Percentiles rank a stretch among this genome's conserved stretches.
phyloP scores from a whole-genome alignment of 768 basidiomycete genomes.

The Pisolithus sp. region DNA sequence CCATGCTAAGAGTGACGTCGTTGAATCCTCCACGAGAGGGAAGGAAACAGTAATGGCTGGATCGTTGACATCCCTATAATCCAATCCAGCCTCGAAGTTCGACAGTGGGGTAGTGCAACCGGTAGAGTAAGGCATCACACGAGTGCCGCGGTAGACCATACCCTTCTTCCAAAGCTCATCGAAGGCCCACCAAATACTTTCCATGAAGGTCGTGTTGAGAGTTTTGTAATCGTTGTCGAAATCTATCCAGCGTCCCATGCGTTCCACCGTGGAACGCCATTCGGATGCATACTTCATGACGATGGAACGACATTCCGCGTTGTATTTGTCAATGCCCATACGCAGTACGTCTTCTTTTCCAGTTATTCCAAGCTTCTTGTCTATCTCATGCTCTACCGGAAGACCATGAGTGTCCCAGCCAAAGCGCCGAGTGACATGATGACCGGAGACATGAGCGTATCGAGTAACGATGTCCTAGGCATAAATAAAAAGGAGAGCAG shows the following conservation, averaged over 20 bases:
- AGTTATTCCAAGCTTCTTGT: slow-evolving; percentile 90
- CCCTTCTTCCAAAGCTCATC: slow-evolving; percentile 86
- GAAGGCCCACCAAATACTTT: slow-evolving; percentile 99
- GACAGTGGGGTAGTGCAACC: slow-evolving; percentile 94
- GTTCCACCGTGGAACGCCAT: slow-evolving; percentile 92
- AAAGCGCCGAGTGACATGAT: slow-evolving; percentile 88
- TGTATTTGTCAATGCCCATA: slow-evolving; percentile 97
- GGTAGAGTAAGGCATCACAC: slow-evolving; percentile 98
- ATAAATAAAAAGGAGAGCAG: background rate
- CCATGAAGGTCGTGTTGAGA: slow-evolving; percentile 90
- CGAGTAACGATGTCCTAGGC: slow-evolving; percentile 94
- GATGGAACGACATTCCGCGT: slow-evolving; percentile 91
- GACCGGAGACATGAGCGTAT: slow-evolving; percentile 89
- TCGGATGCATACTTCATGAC: slow-evolving; percentile 96
- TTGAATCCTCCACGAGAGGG: slow-evolving; percentile 88
- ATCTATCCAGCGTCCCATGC: slow-evolving; percentile 99
- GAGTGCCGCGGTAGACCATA: slow-evolving; percentile 87
- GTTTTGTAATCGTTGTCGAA: slow-evolving; percentile 99
- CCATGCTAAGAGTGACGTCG: slow-evolving; percentile 89
- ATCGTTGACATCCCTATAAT: slow-evolving; percentile 90
- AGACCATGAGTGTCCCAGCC: slow-evolving; percentile 99
- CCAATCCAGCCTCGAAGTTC: slow-evolving; percentile 93
- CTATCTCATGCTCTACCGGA: slow-evolving; percentile 98
- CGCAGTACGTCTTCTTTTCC: slow-evolving; percentile 88
- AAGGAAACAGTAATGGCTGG: slow-evolving; percentile 94